Base-by-base conservation (phyloP, 495 filamentous ascomycete species). In the Talaromyces trachyspermus region DNA sequence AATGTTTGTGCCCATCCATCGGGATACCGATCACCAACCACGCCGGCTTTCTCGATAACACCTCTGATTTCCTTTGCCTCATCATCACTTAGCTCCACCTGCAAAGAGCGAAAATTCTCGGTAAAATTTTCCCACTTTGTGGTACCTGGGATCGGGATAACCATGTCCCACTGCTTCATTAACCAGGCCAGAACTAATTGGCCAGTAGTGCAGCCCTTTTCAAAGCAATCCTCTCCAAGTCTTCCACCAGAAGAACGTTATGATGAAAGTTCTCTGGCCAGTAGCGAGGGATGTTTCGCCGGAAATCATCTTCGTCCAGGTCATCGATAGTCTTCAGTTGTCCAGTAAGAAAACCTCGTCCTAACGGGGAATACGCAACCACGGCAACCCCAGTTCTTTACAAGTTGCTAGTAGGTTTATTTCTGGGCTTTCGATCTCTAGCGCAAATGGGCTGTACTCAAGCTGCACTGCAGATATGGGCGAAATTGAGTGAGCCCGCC, bases 401-500 rank as follows among this genome's bases (percentile, higher is more conserved):
- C 33, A 36, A 17, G 33, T 36, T 18, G 33, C 33, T 36, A 36
- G 11, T 5, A 36, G 5, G 11, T 47, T 62, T 54, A 18, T 37
- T 54, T 46, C 59, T 54, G 5, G 14, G 19, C 27, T 52, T 57
- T 86, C 80, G 40, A 85, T 80, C 4, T 83, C 80, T 20, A 72
- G 66, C 1, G 64, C 57, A 50, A 80, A 84, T 0, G 76, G 74
- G 0, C 64, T 75, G 58, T 83, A 85, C 55, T 86, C 83, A 10
- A 85, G 62, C 60, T 89, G 77, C n/a, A 81, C 74, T 12, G 73
- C 75, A n/a, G 72, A 54, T 18, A 88, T 75, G 2, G 72, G 82
- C 29, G 78, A 70, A 1, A 86, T 59, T 35, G 72, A 75, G 54
- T 70, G 55, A 0, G 84, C 84, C 17, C 83, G 76, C 0, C 79